A percentile compares a stretch with the other conserved stretches of the same genome.
Evolutionary conservation across 495 filamentous ascomycete genomes (phyloP).

Genomic region (Paragyromitra xinjiangensis): DNA sequence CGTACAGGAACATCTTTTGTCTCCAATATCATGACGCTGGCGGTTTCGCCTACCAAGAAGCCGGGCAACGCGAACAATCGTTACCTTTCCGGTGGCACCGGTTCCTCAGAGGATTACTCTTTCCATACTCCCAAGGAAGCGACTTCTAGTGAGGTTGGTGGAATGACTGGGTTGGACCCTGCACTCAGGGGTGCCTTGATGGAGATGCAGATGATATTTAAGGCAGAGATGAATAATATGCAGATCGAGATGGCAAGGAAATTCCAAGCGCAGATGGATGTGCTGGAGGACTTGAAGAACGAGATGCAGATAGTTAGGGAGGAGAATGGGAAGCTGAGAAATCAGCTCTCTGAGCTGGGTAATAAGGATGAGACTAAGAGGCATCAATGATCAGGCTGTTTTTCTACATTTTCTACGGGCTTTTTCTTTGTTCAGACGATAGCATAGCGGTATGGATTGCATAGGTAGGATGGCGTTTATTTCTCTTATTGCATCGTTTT

Average conservation of each 20-base stretch:
- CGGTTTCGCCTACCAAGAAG: slow-evolving; percentile 1
- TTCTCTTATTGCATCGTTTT: slow-evolving; percentile 12
- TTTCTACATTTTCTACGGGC: background rate
- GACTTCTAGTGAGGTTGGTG: background rate
- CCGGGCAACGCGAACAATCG: slow-evolving; percentile 6
- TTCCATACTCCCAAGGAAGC: slow-evolving; percentile 25
- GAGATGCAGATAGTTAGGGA: slow-evolving; percentile 49
- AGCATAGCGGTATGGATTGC: slow-evolving; percentile 2
- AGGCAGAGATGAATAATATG: slow-evolving; percentile 47
- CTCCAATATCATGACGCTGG: slow-evolving; percentile 2
- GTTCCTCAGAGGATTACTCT: slow-evolving; percentile 16
- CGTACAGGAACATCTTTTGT: slow-evolving; percentile 3
- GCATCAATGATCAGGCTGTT: slow-evolving; percentile 13
- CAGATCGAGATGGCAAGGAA: slow-evolving; percentile 49
- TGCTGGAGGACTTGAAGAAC: slow-evolving; percentile 44
- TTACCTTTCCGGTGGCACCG: background rate
- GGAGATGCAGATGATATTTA: slow-evolving; percentile 51
- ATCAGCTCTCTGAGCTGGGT: slow-evolving; percentile 37
- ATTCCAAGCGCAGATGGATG: slow-evolving; percentile 44
- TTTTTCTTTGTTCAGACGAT: slow-evolving; percentile 12
- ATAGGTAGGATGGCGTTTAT: slow-evolving; percentile 10
- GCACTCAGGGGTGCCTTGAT: slow-evolving; percentile 32
- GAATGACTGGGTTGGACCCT: slow-evolving; percentile 34
- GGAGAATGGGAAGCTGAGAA: slow-evolving; percentile 51
- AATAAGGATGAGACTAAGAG: slow-evolving; percentile 21